These are phyloP conservation scores for Pseudogymnoascus sp. DNA, from an alignment of 2,329 filamentous ascomycete genomes.

Conservation along the genomic window DNA sequence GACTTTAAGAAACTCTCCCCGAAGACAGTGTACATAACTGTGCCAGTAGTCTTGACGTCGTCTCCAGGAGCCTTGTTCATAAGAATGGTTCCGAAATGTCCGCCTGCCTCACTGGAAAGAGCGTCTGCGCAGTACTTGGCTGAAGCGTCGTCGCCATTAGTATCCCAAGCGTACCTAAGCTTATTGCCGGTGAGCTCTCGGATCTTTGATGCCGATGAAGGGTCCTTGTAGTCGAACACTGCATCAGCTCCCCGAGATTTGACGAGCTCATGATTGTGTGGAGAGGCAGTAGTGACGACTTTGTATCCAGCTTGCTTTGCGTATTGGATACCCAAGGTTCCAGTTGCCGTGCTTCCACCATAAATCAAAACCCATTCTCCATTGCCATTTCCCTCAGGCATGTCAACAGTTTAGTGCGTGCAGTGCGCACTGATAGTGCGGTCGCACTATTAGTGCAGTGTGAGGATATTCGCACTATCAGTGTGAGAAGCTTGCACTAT, in stretches of 20 bases:
- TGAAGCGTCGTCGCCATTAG: conserved; percentile 35
- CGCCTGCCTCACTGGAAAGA: conserved; percentile 35
- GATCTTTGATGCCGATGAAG: conserved; percentile 38
- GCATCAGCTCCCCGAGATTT: conserved; percentile 39
- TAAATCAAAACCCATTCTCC: conserved; percentile 38
- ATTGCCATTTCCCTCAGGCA: not conserved
- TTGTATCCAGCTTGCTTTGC: conserved; percentile 31
- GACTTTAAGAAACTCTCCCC: conserved; percentile 28
- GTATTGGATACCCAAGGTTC: conserved; percentile 41
- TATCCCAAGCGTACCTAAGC: conserved; percentile 39
- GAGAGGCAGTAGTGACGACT: conserved; percentile 40
- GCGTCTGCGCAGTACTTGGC: conserved; percentile 27
- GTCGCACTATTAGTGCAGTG: too few relatives aligned
- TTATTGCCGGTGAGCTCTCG: conserved; percentile 35
- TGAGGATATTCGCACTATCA: too few relatives aligned
- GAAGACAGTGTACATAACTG: conserved; percentile 35
- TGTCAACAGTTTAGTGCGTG: too few relatives aligned
- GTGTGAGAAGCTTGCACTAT: too few relatives aligned
- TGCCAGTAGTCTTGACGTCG: conserved; percentile 20
- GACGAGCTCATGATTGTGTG: conserved; percentile 40
- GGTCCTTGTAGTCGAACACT: conserved; percentile 44
- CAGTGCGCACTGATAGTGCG: too few relatives aligned
- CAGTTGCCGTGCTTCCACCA: conserved; percentile 43
- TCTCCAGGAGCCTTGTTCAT: not conserved
- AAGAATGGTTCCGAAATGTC: conserved; percentile 21